Evolutionary conservation across 1,139 yeast species (phyloP).

Genomic region (Lodderomyces elongisporus): DNA sequence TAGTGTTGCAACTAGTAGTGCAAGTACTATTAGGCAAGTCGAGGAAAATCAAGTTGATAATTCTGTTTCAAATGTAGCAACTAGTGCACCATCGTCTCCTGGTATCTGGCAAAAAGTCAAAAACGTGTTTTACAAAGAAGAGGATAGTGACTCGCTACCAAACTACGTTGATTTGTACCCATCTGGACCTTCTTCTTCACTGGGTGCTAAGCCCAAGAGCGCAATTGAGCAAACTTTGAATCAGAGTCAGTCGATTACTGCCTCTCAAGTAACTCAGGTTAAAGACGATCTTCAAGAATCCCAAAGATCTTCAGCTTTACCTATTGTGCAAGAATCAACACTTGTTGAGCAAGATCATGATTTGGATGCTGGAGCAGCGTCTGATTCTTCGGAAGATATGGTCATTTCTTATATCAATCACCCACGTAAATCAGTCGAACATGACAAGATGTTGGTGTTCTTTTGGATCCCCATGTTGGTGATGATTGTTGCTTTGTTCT

Average conservation of each 20-base stretch:
- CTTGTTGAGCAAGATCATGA: conserved; percentile 7
- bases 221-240: conserved; percentile 32
- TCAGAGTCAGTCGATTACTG: conserved; percentile 3
- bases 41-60: too few relatives aligned
- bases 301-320: neutral
- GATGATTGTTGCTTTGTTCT: conserved; percentile 46
- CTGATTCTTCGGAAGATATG: conserved; percentile 51
- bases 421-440: conserved; percentile 60
- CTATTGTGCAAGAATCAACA: conserved; percentile 2
- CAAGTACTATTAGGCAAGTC: too few relatives aligned
- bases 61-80: neutral
- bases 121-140: conserved; percentile 45
- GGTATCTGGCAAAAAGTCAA: conserved; percentile 62
- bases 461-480: conserved; percentile 81
- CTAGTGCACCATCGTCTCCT: conserved; percentile 7
- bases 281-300: neutral
- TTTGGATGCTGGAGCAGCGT: conserved; percentile 23
- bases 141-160: conserved; percentile 49
- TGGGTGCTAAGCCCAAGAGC: conserved; percentile 32
- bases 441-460: conserved; percentile 80
- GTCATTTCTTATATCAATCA: conserved; percentile 53
- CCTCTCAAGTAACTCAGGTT: neutral
- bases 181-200: conserved; percentile 37
- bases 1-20: too few relatives aligned
- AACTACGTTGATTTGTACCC: conserved; percentile 84